Evolutionary conservation across 176 grass and related monocot genomes (phyloP).

Genomic region (barley (Hordeum vulgare)): MorexV3_pseudomolecules_assembly NC_058522.1:540837721-540838220

Average conservation of each 20-base stretch:
- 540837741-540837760: slow-evolving; percentile 96
- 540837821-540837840: background rate
- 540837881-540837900: slow-evolving; percentile 81
- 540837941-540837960: slow-evolving; percentile 71
- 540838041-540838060: slow-evolving; percentile 70
- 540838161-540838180: background rate
- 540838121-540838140: background rate
- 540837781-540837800: slow-evolving; percentile 30
- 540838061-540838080: background rate
- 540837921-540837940: slow-evolving; percentile 60
- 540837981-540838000: slow-evolving; percentile 79
- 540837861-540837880: slow-evolving; percentile 57
- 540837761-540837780: slow-evolving; percentile 62
- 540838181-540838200: background rate
- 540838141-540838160: background rate
- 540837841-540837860: background rate
- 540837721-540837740: slow-evolving; percentile 83
- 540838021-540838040: slow-evolving; percentile 59
- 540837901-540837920: slow-evolving; percentile 80
- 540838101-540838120: background rate
- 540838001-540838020: slow-evolving; percentile 57
- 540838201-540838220: background rate
- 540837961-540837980: slow-evolving; percentile 77
- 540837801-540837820: background rate
- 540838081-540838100: background rate